phyloP scores from a whole-genome alignment of 139 green algal genomes.

The Eudorina sp. region DNA sequence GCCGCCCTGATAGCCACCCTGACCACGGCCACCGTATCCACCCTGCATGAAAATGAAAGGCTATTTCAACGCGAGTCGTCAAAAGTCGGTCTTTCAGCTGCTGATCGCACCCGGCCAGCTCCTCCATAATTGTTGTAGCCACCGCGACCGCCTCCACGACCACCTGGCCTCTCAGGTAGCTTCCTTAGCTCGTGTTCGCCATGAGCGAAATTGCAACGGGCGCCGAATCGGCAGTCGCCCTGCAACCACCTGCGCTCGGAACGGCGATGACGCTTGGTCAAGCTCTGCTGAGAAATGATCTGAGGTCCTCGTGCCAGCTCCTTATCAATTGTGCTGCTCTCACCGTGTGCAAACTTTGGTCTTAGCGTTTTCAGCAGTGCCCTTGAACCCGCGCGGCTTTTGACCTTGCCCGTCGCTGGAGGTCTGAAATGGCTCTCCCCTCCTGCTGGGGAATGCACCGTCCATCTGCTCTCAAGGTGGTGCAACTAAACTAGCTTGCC shows the following conservation, averaged over 20 bases:
- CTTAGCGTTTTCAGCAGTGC: conserved; percentile 88
- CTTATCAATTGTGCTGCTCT: neutral
- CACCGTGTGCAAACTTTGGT: conserved; percentile 90
- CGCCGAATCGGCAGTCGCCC: conserved; percentile 93
- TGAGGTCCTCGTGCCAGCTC: neutral
- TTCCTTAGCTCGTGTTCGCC: conserved; percentile 90
- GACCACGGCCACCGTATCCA: conserved; percentile 39
- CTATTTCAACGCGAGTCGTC: neutral
- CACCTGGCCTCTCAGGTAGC: conserved; percentile 62
- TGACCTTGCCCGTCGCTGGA: neutral
- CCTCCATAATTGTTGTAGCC: conserved; percentile 34
- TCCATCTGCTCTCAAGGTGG: conserved; percentile 39
- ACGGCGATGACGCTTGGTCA: conserved; percentile 3
- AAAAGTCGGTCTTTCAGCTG: neutral
- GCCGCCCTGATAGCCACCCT: conserved; percentile 41
- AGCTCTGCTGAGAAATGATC: conserved; percentile 2
- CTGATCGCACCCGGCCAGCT: conserved; percentile 33
- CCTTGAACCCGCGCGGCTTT: conserved; percentile 76
- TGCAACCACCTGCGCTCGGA: conserved; percentile 77
- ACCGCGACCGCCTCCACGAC: conserved; percentile 30
- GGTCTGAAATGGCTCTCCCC: conserved; percentile 19
- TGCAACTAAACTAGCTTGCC: conserved; percentile 1
- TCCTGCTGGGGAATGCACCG: conserved; percentile 36
- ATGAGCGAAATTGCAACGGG: conserved; percentile 96
- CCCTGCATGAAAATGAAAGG: conserved; percentile 22